Percentiles rank a stretch among this genome's conserved stretches.
Evolutionary conservation across 768 basidiomycete genomes (phyloP).

Genomic region (Clavulina sp.): DNA sequence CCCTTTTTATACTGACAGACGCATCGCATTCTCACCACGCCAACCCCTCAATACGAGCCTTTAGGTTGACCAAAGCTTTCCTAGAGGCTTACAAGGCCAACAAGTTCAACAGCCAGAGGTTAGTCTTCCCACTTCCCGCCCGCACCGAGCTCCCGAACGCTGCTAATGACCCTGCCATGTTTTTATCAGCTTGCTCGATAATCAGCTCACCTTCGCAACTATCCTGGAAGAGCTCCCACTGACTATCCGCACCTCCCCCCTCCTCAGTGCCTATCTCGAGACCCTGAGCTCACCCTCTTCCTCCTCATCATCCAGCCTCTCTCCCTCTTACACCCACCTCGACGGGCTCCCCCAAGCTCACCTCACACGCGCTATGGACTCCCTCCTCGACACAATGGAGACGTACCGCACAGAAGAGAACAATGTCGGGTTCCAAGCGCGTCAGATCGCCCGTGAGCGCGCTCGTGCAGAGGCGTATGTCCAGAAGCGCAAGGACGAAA

Average conservation of each 20-base stretch:
- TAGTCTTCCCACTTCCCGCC: constrained; percentile 14
- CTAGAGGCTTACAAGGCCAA: constrained; percentile 64
- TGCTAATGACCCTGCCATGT: constrained; percentile 4
- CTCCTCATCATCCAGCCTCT: constrained; percentile 11
- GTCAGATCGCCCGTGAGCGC: constrained; percentile 80
- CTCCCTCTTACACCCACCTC: constrained; percentile 47
- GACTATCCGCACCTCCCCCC: constrained; percentile 63
- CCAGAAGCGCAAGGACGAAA: constrained; percentile 81
- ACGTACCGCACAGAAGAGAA: constrained; percentile 80
- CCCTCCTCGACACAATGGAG: constrained; percentile 72
- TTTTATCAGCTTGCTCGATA: constrained; percentile 46
- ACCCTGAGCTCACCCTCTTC: constrained; percentile 29
- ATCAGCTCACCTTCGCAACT: constrained; percentile 68
- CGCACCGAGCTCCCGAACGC: no score
- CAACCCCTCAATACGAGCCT: constrained; percentile 79
- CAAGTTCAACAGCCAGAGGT: constrained; percentile 79
- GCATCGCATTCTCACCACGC: constrained; percentile 61
- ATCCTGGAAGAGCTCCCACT: constrained; percentile 77
- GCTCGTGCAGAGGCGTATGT: constrained; percentile 60
- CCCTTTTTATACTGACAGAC: constrained; percentile 29
- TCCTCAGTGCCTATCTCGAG: constrained; percentile 63
- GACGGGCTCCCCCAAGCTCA: constrained; percentile 47
- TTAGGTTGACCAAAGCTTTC: constrained; percentile 63
- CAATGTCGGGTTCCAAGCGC: constrained; percentile 71
- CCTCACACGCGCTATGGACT: constrained; percentile 63